Evolutionary conservation across 495 filamentous ascomycete species (phyloP), one percentile per base, ranked within the genome.

Genomic region (Lasiosphaeris hirsuta): DNA sequence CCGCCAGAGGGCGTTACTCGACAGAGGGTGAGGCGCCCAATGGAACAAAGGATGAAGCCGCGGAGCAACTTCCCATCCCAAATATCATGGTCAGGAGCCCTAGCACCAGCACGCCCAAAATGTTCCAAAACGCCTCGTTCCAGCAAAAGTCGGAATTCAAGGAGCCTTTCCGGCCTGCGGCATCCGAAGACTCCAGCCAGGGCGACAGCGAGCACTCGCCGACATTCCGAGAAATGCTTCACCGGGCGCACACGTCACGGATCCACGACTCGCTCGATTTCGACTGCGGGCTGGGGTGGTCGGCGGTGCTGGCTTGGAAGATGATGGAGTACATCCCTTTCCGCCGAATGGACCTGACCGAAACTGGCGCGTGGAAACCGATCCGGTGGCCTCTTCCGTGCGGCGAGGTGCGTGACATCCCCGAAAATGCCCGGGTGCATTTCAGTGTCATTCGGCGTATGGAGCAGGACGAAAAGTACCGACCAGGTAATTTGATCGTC

Each of bases 271-370:
- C 87, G 18, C 76, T 94, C 5, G 69, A 78, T 43, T 91, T 85
- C 64, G 74, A 78, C 9, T 84, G 86, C 17, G 89, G 90, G 0
- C 71, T 90, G 1, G 64, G 78, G 1, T 56, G 66, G 17, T 40
- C 70, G 1, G 84, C 85, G 0, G 87, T 92, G 1, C 53, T 90
- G 1, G 81, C 81, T 0, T 94, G 91, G 91, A 86, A 84, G 18
- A 70, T 91, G 34, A 93, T 94, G 89, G 89, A 95, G 64, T 69
- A 86, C 63, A 73, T 95, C 11, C 90, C 90, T 0, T 93, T 94
- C 73, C 82, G 89, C 1, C 81, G 90, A 8, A 90, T 95, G 88
- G 90, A 93, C 64, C 66, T 94, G 15, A 80, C 83, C 48, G 53
- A 76, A 2, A 86, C 93, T 57, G 90, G 89, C 1, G 82, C 83